A percentile compares a stretch with the other conserved stretches of the same genome.
Evolutionary conservation across 2,329 filamentous ascomycete species (phyloP).

Genomic region (Xylariaceae sp.): DNA sequence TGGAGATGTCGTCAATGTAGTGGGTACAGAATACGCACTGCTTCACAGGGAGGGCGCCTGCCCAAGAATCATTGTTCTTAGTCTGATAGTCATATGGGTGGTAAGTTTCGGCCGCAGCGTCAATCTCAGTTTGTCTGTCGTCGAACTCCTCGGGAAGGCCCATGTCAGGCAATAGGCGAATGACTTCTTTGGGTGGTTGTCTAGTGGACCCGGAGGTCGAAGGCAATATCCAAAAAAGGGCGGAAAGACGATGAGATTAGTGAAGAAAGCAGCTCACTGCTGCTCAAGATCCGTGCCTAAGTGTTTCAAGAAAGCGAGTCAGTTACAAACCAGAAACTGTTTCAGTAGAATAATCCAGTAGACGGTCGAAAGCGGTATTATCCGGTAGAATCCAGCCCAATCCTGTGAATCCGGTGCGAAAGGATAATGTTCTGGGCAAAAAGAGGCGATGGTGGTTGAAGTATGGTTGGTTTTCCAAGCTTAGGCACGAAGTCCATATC

Average conservation of each 20-base stretch:
- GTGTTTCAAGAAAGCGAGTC: slow-evolving; percentile 16
- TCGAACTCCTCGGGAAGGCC: slow-evolving; percentile 61
- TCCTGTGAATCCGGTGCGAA: slow-evolving; percentile 6
- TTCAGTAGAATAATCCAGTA: slow-evolving; percentile 12
- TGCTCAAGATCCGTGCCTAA: slow-evolving; percentile 26
- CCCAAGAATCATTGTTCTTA: slow-evolving; percentile 83
- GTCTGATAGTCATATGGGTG: slow-evolving; percentile 80
- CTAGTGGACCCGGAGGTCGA: slow-evolving; percentile 13
- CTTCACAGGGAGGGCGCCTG: slow-evolving; percentile 90
- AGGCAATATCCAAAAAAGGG: slow-evolving; percentile 18
- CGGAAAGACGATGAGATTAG: slow-evolving; percentile 18
- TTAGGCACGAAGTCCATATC: background rate
- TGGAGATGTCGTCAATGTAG: background rate
- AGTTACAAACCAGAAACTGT: slow-evolving; percentile 11
- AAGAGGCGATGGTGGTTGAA: background rate
- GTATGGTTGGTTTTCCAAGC: background rate
- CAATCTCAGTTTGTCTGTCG: slow-evolving; percentile 60
- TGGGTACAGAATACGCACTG: slow-evolving; percentile 49
- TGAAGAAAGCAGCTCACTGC: slow-evolving; percentile 27
- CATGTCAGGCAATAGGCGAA: slow-evolving; percentile 58
- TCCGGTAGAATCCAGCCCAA: background rate
- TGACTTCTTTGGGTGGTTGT: slow-evolving; percentile 7
- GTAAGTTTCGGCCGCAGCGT: slow-evolving; percentile 56
- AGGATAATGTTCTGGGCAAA: background rate
- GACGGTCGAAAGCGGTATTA: background rate